phyloP scores from a whole-genome alignment of 257 asterid species.

The Henckelia pumila region DNA sequence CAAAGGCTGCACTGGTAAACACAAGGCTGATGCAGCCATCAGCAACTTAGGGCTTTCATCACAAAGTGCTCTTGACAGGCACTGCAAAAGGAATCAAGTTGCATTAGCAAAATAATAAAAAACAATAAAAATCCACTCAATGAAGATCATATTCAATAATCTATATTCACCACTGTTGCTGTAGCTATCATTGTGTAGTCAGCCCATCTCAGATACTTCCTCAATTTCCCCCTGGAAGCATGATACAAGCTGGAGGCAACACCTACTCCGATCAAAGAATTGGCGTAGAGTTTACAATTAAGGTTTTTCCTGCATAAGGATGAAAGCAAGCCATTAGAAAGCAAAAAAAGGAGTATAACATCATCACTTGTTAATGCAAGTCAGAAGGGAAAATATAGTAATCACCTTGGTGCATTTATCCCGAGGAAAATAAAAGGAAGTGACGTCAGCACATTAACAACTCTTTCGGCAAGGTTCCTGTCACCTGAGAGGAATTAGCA shows the following conservation, averaged over 20 bases:
- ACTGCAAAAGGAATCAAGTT: conserved; percentile 42
- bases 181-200: conserved; percentile 98
- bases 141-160: neutral
- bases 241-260: conserved; percentile 79
- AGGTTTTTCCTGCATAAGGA: conserved; percentile 63
- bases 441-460: conserved; percentile 79
- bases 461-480: conserved; percentile 54
- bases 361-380: neutral
- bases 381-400: conserved; percentile 8
- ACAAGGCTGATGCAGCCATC: conserved; percentile 82
- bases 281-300: conserved; percentile 75
- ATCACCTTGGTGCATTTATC: conserved; percentile 74
- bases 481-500: conserved; percentile 52
- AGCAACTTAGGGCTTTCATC: conserved; percentile 81
- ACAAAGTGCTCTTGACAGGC: conserved; percentile 82
- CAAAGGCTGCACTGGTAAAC: conserved; percentile 83
- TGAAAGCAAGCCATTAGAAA: conserved; percentile 14
- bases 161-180: conserved; percentile 67
- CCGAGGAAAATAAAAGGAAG: conserved; percentile 88
- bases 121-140: conserved; percentile 2
- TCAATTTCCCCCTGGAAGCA: conserved; percentile 70
- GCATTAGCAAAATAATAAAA: conserved; percentile 6
- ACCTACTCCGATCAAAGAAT: conserved; percentile 90
- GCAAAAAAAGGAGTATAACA: neutral
- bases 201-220: conserved; percentile 94